A percentile compares a stretch with the other conserved stretches of the same genome.
Conservation (phyloP, 2,329 filamentous ascomycete species). For the Alternaria panax region DNA sequence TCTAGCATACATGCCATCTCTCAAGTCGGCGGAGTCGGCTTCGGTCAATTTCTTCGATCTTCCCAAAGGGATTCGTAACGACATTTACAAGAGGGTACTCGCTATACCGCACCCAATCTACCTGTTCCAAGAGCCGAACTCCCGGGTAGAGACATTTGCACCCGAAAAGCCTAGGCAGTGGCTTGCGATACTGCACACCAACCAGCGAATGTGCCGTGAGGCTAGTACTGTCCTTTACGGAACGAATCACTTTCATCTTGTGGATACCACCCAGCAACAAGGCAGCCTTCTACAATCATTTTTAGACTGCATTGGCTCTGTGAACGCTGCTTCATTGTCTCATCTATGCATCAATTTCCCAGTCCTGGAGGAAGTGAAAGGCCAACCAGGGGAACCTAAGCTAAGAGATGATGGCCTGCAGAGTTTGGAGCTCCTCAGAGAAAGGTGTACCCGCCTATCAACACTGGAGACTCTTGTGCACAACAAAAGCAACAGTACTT, state of each 20-base stretch:
- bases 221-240: slow-evolving; percentile 17
- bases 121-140: neutral
- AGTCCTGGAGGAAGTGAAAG: slow-evolving; percentile 11
- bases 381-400: slow-evolving; percentile 8
- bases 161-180: neutral
- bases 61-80: neutral
- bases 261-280: slow-evolving; percentile 21
- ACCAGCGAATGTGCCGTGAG: slow-evolving; percentile 15
- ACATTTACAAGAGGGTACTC: neutral
- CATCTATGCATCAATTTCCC: slow-evolving; percentile 23
- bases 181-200: slow-evolving; percentile 15
- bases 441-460: slow-evolving; percentile 19
- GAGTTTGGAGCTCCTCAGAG: slow-evolving; percentile 15
- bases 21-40: too few species aligned
- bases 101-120: neutral
- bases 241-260: slow-evolving; percentile 22
- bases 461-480: slow-evolving; percentile 21
- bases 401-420: slow-evolving; percentile 16
- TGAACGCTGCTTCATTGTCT: slow-evolving; percentile 19
- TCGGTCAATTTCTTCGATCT: too few species aligned
- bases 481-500: slow-evolving; percentile 20
- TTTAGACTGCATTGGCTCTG: slow-evolving; percentile 15
- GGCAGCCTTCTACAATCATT: slow-evolving; percentile 17
- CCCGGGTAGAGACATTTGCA: neutral
- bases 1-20: too few species aligned